phyloP scores from a whole-genome alignment of 73 alveolate species.

The Paramecium primaurelia region DNA sequence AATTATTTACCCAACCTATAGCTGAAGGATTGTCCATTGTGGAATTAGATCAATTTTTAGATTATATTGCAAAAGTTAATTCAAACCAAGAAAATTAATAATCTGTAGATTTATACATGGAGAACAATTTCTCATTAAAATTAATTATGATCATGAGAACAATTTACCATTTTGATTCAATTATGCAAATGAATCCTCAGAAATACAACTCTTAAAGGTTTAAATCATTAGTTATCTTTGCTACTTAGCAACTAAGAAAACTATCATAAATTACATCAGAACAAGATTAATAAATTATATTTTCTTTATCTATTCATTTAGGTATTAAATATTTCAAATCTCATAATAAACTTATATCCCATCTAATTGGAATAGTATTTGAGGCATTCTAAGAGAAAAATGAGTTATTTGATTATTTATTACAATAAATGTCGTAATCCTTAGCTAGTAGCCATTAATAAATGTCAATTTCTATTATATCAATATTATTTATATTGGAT shows the following conservation, averaged over 20 bases:
- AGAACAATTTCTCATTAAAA: background rate
- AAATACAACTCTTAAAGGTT: background rate
- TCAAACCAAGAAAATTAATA: background rate
- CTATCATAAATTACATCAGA: background rate
- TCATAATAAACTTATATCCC: background rate
- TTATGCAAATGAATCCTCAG: background rate
- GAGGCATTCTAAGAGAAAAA: background rate
- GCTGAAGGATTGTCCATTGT: background rate
- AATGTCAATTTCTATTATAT: background rate
- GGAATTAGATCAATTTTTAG: constrained; percentile 21
- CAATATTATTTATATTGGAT: background rate
- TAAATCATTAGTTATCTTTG: background rate
- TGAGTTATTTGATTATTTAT: background rate
- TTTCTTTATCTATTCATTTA: background rate
- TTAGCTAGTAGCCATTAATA: background rate
- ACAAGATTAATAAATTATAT: background rate
- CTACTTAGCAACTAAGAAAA: background rate
- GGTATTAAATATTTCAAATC: background rate
- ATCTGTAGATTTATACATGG: background rate
- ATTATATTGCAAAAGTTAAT: background rate
- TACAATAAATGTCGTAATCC: background rate
- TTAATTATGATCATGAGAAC: background rate
- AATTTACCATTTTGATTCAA: background rate
- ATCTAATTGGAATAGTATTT: background rate
- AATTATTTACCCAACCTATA: background rate